Conservation (phyloP, 2,329 filamentous ascomycete genomes). For the Neopestalotiopsis rosae region DNA sequence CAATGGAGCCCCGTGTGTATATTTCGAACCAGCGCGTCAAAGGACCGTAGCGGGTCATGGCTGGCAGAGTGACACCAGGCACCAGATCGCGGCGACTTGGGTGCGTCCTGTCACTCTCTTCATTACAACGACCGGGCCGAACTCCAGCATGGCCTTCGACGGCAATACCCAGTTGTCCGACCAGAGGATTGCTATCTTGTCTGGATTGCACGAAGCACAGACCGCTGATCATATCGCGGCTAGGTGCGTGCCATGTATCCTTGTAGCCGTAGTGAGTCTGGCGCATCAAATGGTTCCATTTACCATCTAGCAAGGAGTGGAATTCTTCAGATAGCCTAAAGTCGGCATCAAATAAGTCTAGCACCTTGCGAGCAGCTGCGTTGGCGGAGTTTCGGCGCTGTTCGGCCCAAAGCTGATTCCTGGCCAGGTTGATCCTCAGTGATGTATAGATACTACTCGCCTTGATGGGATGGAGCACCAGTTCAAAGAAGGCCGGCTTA, state of each 20-base stretch:
- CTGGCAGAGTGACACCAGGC: constrained; percentile 28
- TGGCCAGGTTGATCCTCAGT: background rate
- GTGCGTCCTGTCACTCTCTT: constrained; percentile 58
- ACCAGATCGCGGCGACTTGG: constrained; percentile 42
- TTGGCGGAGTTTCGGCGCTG: constrained; percentile 1
- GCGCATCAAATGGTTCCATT: constrained; percentile 4
- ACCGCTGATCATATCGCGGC: constrained; percentile 60
- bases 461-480: constrained; percentile 3
- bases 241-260: constrained; percentile 61
- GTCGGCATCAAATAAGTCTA: background rate
- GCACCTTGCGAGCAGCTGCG: background rate
- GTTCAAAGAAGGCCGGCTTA: constrained; percentile 8
- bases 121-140: constrained; percentile 47
- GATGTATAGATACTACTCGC: constrained; percentile 1
- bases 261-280: constrained; percentile 4
- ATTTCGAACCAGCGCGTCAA: constrained; percentile 48
- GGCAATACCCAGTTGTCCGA: constrained; percentile 59
- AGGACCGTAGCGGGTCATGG: constrained; percentile 24
- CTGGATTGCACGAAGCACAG: constrained; percentile 56
- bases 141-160: constrained; percentile 49
- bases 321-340: constrained; percentile 1
- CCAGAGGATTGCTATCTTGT: constrained; percentile 54
- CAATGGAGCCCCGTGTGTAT: constrained; percentile 44
- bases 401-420: constrained; percentile 3
- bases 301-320: background rate